Evolutionary conservation across 2,329 filamentous ascomycete genomes (phyloP).

Genomic region (Orbilia blumenaviensis): DNA sequence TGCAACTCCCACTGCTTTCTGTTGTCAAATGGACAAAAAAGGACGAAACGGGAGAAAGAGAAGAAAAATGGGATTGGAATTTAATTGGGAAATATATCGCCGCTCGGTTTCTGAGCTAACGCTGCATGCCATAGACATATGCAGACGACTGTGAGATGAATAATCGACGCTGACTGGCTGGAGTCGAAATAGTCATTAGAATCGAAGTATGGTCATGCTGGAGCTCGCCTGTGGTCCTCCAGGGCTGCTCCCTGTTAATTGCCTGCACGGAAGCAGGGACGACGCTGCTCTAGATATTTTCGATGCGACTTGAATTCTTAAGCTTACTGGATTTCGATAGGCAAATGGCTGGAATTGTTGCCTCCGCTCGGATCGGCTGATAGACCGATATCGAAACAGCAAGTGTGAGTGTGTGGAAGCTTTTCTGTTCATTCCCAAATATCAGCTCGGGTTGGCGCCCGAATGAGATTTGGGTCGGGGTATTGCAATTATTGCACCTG

Average conservation of each 20-base stretch:
- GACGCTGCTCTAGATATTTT: constrained; percentile 14
- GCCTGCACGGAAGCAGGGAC: constrained; percentile 46
- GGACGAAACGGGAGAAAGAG: too few species aligned
- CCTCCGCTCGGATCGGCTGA: constrained; percentile 42
- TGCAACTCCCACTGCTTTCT: too few species aligned
- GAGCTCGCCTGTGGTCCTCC: constrained; percentile 46
- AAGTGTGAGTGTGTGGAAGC: neutral
- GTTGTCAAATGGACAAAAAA: neutral
- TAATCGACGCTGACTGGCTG: constrained; percentile 17
- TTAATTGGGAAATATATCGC: constrained; percentile 4
- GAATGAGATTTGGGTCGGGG: constrained; percentile 15
- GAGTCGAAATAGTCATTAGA: neutral
- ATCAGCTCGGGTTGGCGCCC: constrained; percentile 2
- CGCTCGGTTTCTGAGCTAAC: neutral
- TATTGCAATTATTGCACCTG: constrained; percentile 19
- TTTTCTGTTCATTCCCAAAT: constrained; percentile 24
- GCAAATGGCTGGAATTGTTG: neutral
- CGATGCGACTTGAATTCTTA: constrained; percentile 13
- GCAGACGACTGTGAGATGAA: constrained; percentile 12
- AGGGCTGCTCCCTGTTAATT: constrained; percentile 12
- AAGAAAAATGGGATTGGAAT: too few species aligned
- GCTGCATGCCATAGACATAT: constrained; percentile 21
- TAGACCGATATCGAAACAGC: constrained; percentile 4
- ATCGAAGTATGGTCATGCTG: constrained; percentile 5
- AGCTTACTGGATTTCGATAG: constrained; percentile 27